Conservation (phyloP, 2,329 filamentous ascomycete species). For the Fusarium duplospermum region DNA sequence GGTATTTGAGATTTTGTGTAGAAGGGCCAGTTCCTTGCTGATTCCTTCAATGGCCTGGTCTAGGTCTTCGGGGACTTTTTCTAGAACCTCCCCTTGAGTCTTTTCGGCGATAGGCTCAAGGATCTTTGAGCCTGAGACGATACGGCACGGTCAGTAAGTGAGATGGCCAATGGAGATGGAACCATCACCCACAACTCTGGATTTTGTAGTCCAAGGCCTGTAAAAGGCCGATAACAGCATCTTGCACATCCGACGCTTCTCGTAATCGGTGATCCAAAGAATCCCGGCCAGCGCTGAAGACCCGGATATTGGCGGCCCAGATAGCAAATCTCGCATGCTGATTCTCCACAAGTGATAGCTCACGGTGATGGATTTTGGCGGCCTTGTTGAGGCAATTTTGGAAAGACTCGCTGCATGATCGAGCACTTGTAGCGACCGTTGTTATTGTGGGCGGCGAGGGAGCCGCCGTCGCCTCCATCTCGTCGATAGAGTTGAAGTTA, state of each 20-base stretch:
- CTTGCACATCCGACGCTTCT: neutral
- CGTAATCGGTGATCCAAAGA: neutral
- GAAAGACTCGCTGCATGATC: neutral
- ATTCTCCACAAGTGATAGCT: neutral
- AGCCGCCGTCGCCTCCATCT: neutral
- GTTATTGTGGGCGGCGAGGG: neutral
- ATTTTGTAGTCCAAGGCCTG: neutral
- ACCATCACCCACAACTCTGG: neutral
- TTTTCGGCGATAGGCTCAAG: neutral
- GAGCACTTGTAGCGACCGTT: neutral
- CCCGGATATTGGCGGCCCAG: neutral
- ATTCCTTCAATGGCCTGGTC: neutral
- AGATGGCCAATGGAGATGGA: neutral
- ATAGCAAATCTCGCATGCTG: neutral
- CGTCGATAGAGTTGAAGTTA: neutral
- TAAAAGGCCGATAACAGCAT: neutral
- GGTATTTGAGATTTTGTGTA: constrained; percentile 18
- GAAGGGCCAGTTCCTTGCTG: neutral
- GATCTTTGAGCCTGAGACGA: neutral
- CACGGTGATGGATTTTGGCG: neutral
- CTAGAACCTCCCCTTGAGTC: neutral
- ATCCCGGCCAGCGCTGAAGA: neutral
- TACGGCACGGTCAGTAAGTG: neutral
- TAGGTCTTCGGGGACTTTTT: neutral
- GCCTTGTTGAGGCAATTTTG: constrained; percentile 3